Conservation (phyloP, 2,329 filamentous ascomycete genomes). For the Calycina marina region DNA sequence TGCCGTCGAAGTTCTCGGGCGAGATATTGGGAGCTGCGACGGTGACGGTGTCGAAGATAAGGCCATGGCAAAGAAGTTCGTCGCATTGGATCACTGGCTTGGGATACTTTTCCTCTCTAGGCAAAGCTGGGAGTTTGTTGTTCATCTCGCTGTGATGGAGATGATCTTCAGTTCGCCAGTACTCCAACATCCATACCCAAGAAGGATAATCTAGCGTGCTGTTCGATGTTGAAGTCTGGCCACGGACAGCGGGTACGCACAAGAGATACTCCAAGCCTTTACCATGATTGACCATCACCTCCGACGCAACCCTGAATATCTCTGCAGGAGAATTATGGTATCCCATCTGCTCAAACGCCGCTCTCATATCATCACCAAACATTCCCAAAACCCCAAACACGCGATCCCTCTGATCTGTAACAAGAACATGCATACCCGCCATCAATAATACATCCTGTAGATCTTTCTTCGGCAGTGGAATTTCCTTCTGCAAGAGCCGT, state of each 20-base stretch:
- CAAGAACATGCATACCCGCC: too few species aligned
- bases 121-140: not conserved
- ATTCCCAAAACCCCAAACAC: not conserved
- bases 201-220: not conserved
- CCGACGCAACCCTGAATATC: not conserved
- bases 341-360: not conserved
- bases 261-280: not conserved
- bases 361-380: not conserved
- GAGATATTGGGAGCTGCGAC: too few species aligned
- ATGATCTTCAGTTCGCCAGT: not conserved
- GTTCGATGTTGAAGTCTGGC: too few species aligned
- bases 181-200: not conserved
- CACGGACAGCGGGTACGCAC: not conserved
- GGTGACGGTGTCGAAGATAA: too few species aligned
- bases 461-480: too few species aligned
- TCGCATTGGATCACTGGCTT: too few species aligned
- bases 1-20: too few species aligned
- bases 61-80: too few species aligned
- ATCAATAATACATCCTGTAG: too few species aligned
- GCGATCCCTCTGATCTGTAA: not conserved
- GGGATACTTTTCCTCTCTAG: too few species aligned
- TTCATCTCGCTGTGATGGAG: not conserved
- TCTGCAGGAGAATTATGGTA: not conserved
- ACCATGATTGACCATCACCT: not conserved
- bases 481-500: too few species aligned